Evolutionary conservation across 192 early-diverging fungal genomes (phyloP), one percentile per base, ranked within the genome.

Genomic region (Lobulomyces angularis): DNA sequence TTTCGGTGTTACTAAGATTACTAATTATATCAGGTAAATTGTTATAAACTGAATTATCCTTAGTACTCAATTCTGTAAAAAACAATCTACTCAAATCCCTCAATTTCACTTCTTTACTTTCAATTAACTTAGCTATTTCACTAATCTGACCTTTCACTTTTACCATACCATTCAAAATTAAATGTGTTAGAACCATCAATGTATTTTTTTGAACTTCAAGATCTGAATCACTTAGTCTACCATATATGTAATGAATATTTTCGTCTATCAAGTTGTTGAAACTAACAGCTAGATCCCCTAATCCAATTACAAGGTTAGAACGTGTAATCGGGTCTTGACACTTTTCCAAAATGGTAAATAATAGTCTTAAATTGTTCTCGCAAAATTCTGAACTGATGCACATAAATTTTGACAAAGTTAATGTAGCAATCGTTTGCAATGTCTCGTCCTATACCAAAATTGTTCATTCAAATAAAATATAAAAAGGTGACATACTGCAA

Each of bases 101-200:
- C 29, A 16, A 32, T 12, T 11, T 30, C 30, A 12, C 38, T 12
- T 12, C 12, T 39, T 12, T 11, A 53, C 89, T 85, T 48, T 89
- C 88, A 5, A 97, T 64, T 36, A 90, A 97, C 53, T 93, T 97
- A 1, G 93, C 93, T 85, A 99, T 96, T 58, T 96, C 91, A 50
- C 84, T 84, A 33, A 97, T 69, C 50, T 99, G 91, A 7, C 93
- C 96, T 57, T 96, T 99, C 27, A 93, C 92, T 53, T 99, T 99
- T 56, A 99, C 81, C 91, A 96, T 95, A 18, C 93, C 93, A 56
- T 99, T 99, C 33, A 99, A 65, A 31, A 97, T 89, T 60, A 99
- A 61, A 53, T 94, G 90, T 0, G 93, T 93, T 29, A 99, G 58
- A 8, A 99, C 96, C 96, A 99, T 99, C 29, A 99, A 77, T 30